Conservation (phyloP, 1,139 yeast genomes). For the Diutina mesorugosa region DNA sequence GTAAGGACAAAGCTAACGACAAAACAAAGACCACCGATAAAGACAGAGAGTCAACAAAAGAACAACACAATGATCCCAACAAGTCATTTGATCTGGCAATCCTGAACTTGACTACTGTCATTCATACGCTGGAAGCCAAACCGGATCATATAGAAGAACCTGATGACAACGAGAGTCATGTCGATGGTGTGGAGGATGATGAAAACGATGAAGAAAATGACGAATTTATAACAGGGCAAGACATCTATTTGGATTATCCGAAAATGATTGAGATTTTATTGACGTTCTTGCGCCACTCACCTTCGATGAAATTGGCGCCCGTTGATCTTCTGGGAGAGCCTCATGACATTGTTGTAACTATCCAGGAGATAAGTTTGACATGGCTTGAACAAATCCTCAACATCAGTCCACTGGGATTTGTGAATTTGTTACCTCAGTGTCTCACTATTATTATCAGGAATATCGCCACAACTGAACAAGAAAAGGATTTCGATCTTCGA, state of each 20-base stretch:
- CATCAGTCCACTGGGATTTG: constrained; percentile 66
- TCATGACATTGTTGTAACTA: constrained; percentile 50
- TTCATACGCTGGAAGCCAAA: constrained; percentile 8
- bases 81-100: constrained; percentile 14
- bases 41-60: constrained; percentile 4
- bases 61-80: constrained; percentile 5
- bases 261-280: constrained; percentile 71
- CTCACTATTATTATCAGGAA: constrained; percentile 25
- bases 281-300: constrained; percentile 35
- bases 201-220: constrained; percentile 24
- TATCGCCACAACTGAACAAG: constrained; percentile 23
- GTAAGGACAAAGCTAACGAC: constrained; percentile 3
- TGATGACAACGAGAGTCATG: constrained; percentile 3
- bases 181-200: constrained; percentile 26
- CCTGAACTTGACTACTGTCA: constrained; percentile 14
- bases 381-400: constrained; percentile 75
- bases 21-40: constrained; percentile 4
- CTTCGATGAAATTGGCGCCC: constrained; percentile 8
- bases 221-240: constrained; percentile 72
- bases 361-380: constrained; percentile 65
- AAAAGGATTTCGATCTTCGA: constrained; percentile 26
- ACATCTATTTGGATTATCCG: constrained; percentile 69
- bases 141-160: constrained; percentile 8
- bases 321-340: constrained; percentile 21
- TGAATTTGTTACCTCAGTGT: constrained; percentile 41